Base-by-base conservation (phyloP, 805 yeast species). In the Kodamaea jinghongensis region DNA sequence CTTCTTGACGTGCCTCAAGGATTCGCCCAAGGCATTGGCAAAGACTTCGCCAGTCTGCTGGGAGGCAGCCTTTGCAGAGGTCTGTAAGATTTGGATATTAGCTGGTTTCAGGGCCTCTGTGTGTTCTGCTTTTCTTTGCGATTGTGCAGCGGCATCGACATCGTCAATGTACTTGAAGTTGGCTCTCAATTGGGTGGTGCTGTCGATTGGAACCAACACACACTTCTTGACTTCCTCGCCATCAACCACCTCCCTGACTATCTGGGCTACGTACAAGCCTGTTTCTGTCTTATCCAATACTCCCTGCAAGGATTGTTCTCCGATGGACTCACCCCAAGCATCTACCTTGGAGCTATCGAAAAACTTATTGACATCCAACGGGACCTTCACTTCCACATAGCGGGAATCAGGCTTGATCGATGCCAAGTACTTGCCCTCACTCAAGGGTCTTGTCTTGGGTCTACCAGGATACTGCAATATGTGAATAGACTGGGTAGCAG, bases 131-230 rank as follows among this genome's bases (percentile, higher is more conserved):
- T 48, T 62, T 41, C 55, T 61, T 47, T 50, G 68, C 41, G 44
- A 65, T 39, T 52, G 70, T 65, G 68, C 73, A 39, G 64, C 71
- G 41, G 66, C 66, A 42, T 71, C 77, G 44, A 62, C 55, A 46
- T 73, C 79, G 56, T 89, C 96, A 31, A 89, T 78, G 55, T 90
- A 86, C 47, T 74, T 76, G 63, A 93, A 87, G 50, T 76, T 75
- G 2, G 97, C 93, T 49, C 96, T 74, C 44, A 93, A 59, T 59
- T 91, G 97, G 0, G 83, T 77, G 0, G 85, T 77, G 14, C 79
- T 71, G 26, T 78, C 75, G 1, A 90, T 69, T 1, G 91, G 86
- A 1, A 77, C 61, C 44, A 91, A 58, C 36, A 85, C 78, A 6
- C 88, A 52, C 50, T 73, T 79, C 12, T 73, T 42, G 20, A 43